Evolutionary conservation across 805 yeast species (phyloP), one percentile per base, ranked within the genome.

Genomic region (Saccharomyces mikatae): DNA sequence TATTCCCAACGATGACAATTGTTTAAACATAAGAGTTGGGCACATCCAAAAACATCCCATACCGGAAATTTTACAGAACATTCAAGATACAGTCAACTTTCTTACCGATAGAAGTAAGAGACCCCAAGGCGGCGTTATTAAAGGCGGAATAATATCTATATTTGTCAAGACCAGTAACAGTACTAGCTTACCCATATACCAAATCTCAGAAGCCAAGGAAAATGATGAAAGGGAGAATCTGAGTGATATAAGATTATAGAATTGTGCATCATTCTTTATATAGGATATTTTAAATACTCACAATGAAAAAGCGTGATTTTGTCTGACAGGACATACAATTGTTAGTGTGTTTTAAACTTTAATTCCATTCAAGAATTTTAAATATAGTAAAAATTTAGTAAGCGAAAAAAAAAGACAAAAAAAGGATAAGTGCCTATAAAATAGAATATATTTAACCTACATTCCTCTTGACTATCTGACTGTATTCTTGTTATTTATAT

Each of bases 111-210:
- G 65, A 14, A 73, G 75, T 49, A 70, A 71, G 60, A 71, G 64
- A 57, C 86, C 87, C 2, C 77, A 79, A 52, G 88, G 89, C 10
- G 89, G 89, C 2, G 64, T 81, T 3, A 66, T 83, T 29, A 73
- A 73, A 54, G 71, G 71, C 32, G 76, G 76, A 22, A 70, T 73
- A 17, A 76, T 76, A 44, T 71, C 86, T 11, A 74, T 84, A 14
- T 81, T 81, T 61, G 73, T 87, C 46, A 86, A 86, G 68, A 83
- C 89, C 0, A 75, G 80, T 48, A 84, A 81, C 46, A 84, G 91
- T 68, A 75, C 77, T 17, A 80, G 87, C 66, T 71, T 87, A 60
- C 92, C 91, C 1, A 71, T 85, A 4, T 74, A 66, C 24, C 44
- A 21, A 17, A 52, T 36, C 50, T 17, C 44, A 36, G 44, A 36